Base-by-base conservation (phyloP, 306 rosid genomes). In the Dryas octopetala region DNA sequence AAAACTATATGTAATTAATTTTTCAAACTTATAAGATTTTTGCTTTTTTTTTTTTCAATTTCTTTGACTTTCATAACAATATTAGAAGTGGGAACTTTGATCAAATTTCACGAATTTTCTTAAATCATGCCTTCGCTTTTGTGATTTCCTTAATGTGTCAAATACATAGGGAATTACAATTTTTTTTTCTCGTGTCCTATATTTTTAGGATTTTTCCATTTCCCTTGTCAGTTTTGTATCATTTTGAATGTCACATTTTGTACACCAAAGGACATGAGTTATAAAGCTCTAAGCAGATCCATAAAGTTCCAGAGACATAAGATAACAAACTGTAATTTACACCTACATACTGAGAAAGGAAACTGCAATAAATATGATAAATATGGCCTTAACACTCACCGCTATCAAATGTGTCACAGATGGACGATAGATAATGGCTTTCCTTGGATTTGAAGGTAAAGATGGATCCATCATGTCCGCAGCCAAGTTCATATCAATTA, bases 401-500 rank as follows among this genome's bases (percentile, higher is more conserved):
- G 98, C 97, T 73, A 96, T 88, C 80, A 96, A 78, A 73, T 96
- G 97, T 58, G 99, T 92, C 76, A 89, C 96, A 48, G 92, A 85
- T 58, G 98, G 99, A 79, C 90, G 97, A 79, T 96, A 90, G 68
- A 96, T 86, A 83, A 87, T 82, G 62, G 96, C 98, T 83, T 96
- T 96, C 86, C 91, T 92, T 68, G 98, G 96, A 81, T 92, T 96
- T 81, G 96, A 86, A 68, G 96, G 96, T 78, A 86, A 74, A 73
- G 77, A 80, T 81, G 98, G 96, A 90, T 96, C 98, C 49, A 89
- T 87, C 91, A 92, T 85, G 81, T 91, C 97, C 9, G 87, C 91
- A 45, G 92, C 89, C 77, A 96, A 88, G 85, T 86, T 90, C 83
- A 96, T 88, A 84, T 89, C 90, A 59, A 92, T 96, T 66, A 92